Evolutionary conservation across 768 basidiomycete species (phyloP), one percentile per base, ranked within the genome.

Genomic region (Suillus cothurnatus): DNA sequence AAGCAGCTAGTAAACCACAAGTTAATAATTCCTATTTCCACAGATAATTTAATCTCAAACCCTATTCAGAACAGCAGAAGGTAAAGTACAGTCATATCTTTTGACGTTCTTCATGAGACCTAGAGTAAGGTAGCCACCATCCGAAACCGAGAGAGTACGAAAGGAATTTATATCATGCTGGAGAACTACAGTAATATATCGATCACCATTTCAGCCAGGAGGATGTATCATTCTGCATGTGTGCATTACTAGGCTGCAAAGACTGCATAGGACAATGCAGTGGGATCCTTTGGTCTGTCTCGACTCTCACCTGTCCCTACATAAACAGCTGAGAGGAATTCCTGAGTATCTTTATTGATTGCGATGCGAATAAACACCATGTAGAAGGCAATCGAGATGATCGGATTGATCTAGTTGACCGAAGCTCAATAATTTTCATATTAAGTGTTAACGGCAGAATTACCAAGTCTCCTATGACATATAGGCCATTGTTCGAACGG

Each of bases 1-100:
- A 85, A 47, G 45, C n/a, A 47, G n/a, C 21, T 45, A n/a, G n/a
- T n/a, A 11, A 21, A n/a, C 43, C 21, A 9, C 43, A 21, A 45
- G 21, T n/a, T 45, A 9, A 47, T 45, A 11, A 45, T 19, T n/a
- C 21, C 43, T 23, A 23, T n/a, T 47, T n/a, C 45, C 2, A n/a
- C n/a, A 47, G 12, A 47, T 47, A n/a, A 47, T n/a, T 21, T 0
- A n/a, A 47, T 47, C 45, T 47, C 11, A 4, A 47, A 47, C 45
- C 8, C n/a, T n/a, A 47, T 49, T 49, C 23, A 26, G 23, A 23
- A 6, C 23, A 26, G 14, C 26, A 49, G 6, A 49, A 49, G 23
- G 14, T 15, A 26, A 49, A 23, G 14, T 23, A 49, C n/a, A 49
- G 14, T 15, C 14, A 26, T 23, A 49, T 49, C 23, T 49, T 49